A percentile compares a stretch with the other conserved stretches of the same genome.
Evolutionary conservation across 495 filamentous ascomycete genomes (phyloP).

Genomic region (Aspergillus nanangensis): DNA sequence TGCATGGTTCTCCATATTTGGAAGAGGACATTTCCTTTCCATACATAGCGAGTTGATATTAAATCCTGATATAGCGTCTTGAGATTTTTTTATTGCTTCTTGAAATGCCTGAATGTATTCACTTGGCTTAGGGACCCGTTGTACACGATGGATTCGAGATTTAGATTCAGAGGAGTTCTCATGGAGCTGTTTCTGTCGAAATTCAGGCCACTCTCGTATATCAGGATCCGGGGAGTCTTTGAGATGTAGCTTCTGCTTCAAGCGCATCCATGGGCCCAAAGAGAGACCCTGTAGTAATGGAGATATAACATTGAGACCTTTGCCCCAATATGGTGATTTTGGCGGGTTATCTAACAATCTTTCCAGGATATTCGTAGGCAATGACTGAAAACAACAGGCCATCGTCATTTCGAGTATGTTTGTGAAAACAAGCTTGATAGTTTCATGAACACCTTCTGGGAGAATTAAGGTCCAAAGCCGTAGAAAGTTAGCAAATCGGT

Average conservation of each 20-base stretch:
- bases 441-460: background rate
- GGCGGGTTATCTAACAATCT: background rate
- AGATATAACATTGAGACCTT: background rate
- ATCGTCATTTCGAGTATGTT: slow-evolving; percentile 5
- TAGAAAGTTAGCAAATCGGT: background rate
- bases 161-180: no score
- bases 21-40: no score
- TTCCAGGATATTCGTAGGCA: background rate
- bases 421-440: background rate
- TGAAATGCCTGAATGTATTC: no score
- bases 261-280: background rate
- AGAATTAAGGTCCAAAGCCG: background rate
- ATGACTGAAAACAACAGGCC: background rate
- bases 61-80: no score
- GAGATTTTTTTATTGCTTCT: no score
- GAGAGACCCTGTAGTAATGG: background rate
- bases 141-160: no score
- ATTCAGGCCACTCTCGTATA: background rate
- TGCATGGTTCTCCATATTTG: no score
- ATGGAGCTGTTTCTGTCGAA: no score
- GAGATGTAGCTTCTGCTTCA: background rate
- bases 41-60: no score
- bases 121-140: no score
- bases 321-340: background rate
- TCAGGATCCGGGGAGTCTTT: background rate